phyloP scores from a whole-genome alignment of 495 filamentous ascomycete genomes.

The Pseudevernia furfuracea region DNA sequence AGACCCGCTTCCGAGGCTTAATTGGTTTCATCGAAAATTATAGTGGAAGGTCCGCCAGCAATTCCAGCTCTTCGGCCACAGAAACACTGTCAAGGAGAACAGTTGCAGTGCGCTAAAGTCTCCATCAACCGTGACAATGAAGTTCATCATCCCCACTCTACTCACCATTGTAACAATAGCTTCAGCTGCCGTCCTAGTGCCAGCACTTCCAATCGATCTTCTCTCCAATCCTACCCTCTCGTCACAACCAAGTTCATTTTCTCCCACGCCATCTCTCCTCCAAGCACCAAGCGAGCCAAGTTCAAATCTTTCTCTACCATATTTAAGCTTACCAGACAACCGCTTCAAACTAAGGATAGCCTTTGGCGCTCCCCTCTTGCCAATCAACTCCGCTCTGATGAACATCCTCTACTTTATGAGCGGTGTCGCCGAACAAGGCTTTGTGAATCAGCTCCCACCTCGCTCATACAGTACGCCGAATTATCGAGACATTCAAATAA shows the following conservation, averaged over 20 bases:
- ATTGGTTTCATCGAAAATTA: not conserved
- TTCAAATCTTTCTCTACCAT: not conserved
- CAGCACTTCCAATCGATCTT: not conserved
- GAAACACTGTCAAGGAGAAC: not conserved
- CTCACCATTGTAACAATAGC: not conserved
- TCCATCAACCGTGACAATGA: not conserved
- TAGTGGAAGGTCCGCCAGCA: not conserved
- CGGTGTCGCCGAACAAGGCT: not conserved
- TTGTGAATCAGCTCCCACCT: not conserved
- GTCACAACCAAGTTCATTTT: not conserved
- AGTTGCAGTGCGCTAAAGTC: too few species aligned
- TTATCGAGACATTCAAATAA: not conserved
- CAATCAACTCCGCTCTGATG: not conserved
- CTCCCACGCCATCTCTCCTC: not conserved
- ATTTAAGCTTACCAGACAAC: not conserved
- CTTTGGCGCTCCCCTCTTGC: not conserved
- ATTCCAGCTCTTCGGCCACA: not conserved
- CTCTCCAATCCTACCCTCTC: not conserved
- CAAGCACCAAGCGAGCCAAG: not conserved
- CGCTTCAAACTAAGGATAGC: not conserved
- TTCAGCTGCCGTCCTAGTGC: not conserved
- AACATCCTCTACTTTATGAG: conserved; percentile 5
- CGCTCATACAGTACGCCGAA: not conserved
- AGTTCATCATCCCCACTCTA: not conserved
- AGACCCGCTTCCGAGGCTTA: not conserved